Evolutionary conservation across 345 rosid species (phyloP).

Genomic region (Eucalyptus marginata): DNA sequence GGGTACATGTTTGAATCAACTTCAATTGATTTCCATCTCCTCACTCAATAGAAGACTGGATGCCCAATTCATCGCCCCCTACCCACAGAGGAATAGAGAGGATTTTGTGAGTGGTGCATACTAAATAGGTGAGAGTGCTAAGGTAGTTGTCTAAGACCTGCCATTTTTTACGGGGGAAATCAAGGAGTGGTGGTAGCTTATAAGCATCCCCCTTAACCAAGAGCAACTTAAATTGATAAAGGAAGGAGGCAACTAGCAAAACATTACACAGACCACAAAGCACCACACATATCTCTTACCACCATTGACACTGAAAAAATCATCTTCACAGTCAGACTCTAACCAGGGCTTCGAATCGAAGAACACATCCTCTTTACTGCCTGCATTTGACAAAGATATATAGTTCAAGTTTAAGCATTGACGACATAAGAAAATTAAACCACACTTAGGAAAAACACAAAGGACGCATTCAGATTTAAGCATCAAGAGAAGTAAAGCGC

Average conservation of each 20-base stretch:
- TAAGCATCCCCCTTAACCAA: neutral
- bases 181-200: neutral
- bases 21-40: neutral
- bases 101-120: neutral
- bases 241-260: neutral
- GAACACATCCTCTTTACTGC: slow-evolving; percentile 75
- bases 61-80: neutral
- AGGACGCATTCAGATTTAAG: neutral
- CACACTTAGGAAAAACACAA: neutral
- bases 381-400: slow-evolving; percentile 19
- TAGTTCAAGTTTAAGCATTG: neutral
- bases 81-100: neutral
- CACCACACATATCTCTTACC: slow-evolving; percentile 29
- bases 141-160: neutral
- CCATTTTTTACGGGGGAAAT: neutral
- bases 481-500: neutral
- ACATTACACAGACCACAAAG: neutral
- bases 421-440: neutral
- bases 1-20: neutral
- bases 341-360: slow-evolving; percentile 73
- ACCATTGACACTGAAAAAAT: slow-evolving; percentile 88
- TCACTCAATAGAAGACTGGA: neutral
- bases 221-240: neutral
- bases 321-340: slow-evolving; percentile 89
- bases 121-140: neutral